phyloP scores from a whole-genome alignment of 345 rosid species.

The Geranium brycei region DNA sequence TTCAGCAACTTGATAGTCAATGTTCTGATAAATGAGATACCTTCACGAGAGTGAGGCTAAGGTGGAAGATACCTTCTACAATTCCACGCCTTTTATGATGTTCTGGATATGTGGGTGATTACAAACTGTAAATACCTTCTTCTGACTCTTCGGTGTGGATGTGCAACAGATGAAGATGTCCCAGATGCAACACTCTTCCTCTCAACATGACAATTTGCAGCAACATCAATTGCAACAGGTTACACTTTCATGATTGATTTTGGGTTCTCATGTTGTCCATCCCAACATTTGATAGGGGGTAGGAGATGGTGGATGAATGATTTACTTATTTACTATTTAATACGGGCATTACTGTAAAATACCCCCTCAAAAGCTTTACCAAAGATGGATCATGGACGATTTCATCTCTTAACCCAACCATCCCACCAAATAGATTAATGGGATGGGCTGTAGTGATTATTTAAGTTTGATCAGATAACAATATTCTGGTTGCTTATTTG shows the following conservation, averaged over 20 bases:
- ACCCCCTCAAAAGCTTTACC: no score
- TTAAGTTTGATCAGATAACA: constrained; percentile 1
- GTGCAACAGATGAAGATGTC: constrained; percentile 39
- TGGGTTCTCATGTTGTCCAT: constrained; percentile 2
- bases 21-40: background rate
- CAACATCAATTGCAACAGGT: constrained; percentile 45
- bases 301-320: no score
- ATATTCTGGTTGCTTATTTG: constrained; percentile 3
- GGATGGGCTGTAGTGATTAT: background rate
- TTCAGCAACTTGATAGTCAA: no score
- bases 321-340: no score
- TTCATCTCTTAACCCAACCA: background rate
- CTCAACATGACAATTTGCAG: constrained; percentile 37
- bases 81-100: background rate
- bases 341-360: no score
- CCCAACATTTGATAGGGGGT: background rate
- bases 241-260: constrained; percentile 7
- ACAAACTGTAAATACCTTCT: constrained; percentile 1
- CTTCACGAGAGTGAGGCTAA: background rate
- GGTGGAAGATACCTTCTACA: background rate
- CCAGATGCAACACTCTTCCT: constrained; percentile 41
- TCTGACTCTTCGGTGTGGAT: constrained; percentile 4
- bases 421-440: background rate
- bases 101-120: background rate
- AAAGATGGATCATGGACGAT: no score